Evolutionary conservation across 352 stramenopile species (phyloP), one percentile per base, ranked within the genome.

Genomic region (Phytophthora sojae): DNA sequence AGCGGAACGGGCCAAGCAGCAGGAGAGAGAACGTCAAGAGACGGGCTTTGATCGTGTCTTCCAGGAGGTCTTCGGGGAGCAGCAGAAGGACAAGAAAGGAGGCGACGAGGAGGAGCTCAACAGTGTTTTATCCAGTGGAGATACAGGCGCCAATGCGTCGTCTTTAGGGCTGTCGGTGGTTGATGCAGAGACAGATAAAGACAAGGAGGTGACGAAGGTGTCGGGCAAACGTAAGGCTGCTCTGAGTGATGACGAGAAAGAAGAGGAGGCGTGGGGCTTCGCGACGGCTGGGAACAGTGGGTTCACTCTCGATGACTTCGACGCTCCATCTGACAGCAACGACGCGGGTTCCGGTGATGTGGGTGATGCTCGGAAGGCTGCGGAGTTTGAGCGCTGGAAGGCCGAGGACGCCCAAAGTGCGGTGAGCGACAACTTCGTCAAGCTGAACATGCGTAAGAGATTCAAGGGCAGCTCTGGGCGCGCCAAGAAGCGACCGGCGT

Each of bases 401-500:
- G 73, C 82, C 5, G 84, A 89, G 49, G 72, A 87, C 17, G 68
- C 64, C 9, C 80, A 76, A 30, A 79, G 80, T 58, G 55, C 59
- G 2, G 82, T 95, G 11, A 90, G 85, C 64, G 79, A 90, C 71
- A 96, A 96, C 63, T 96, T 93, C 67, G 85, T 96, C 23, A 80
- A 81, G 35, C 79, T 94, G 5, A 89, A 92, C 57, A 93, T 94
- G 88, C 83, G 86, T 17, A 92, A 92, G 67, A 75, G 85, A 12
- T 79, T 93, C 54, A 90, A 86, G 53, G 86, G 86, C 8, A 91
- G 86, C 58, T 83, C 82, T 23, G 86, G 86, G 14, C 85, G 82
- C 49, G 79, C 86, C 0, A 89, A 88, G 61, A 93, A 93, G 57
- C 82, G 68, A 12, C 88, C 88, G 0, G 77, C 75, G 23, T 96